phyloP scores from a whole-genome alignment of 805 yeast species.

The Candida chilensis region DNA sequence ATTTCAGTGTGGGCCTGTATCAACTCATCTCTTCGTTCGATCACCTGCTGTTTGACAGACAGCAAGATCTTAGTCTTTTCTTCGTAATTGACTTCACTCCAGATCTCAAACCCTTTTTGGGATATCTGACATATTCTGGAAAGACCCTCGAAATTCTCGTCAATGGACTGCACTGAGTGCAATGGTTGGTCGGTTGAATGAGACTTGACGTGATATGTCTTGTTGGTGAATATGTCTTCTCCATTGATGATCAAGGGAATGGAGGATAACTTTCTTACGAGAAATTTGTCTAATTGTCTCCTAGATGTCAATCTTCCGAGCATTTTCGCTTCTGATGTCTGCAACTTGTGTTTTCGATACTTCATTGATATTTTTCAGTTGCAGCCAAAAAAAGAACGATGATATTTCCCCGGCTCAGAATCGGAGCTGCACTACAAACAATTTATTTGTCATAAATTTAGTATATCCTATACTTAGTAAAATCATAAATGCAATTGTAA shows the following conservation, averaged over 20 bases:
- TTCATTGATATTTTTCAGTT: neutral
- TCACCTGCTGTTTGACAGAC: conserved; percentile 8
- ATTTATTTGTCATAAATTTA: neutral
- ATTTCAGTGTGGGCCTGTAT: conserved; percentile 9
- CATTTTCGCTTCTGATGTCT: too few species aligned
- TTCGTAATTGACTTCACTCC: neutral
- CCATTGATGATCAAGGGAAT: neutral
- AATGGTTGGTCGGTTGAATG: neutral
- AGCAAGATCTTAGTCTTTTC: conserved; percentile 12
- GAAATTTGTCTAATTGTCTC: too few species aligned
- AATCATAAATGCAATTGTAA: too few species aligned
- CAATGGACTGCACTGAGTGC: neutral
- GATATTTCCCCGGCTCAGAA: neutral
- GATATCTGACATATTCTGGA: neutral
- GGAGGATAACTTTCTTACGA: too few species aligned
- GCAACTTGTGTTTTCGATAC: neutral
- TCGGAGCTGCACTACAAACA: neutral
- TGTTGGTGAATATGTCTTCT: neutral
- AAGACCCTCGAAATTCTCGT: neutral
- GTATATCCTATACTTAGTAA: neutral
- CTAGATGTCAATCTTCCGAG: too few species aligned
- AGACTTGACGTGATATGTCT: neutral
- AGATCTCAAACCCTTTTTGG: neutral
- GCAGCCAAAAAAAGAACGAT: neutral
- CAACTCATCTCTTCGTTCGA: conserved; percentile 5